These are phyloP conservation scores for Fusarium siculi DNA, from an alignment of 2,329 filamentous ascomycete genomes.

Conservation along the genomic window DNA sequence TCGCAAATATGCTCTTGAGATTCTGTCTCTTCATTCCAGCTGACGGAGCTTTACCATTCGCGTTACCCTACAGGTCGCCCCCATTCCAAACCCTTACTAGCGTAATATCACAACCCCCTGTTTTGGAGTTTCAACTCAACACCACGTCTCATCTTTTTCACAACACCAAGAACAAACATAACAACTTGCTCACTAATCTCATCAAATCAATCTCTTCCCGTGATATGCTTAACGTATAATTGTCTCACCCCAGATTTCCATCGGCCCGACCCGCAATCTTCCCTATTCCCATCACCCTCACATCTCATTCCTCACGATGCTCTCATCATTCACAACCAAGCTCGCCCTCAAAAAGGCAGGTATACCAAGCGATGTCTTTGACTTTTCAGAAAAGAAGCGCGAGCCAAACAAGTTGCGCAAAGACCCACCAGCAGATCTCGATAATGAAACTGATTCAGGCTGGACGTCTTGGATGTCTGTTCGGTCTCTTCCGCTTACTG, in stretches of 20 bases:
- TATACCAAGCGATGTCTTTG: constrained; percentile 61
- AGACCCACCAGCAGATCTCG: constrained; percentile 43
- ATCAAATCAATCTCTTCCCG: background rate
- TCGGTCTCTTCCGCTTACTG: constrained; percentile 61
- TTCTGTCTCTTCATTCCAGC: background rate
- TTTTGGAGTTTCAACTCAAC: constrained; percentile 34
- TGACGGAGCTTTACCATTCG: constrained; percentile 1
- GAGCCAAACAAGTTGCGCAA: constrained; percentile 50
- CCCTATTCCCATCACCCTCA: background rate
- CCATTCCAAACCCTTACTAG: constrained; percentile 36
- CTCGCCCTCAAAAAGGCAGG: constrained; percentile 68
- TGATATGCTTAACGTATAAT: background rate
- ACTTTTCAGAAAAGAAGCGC: constrained; percentile 46
- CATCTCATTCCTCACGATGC: constrained; percentile 53
- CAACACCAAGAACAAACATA: background rate
- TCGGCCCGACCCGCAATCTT: background rate
- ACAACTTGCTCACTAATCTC: background rate
- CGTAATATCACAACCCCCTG: constrained; percentile 4
- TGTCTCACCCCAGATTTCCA: background rate
- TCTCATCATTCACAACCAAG: constrained; percentile 66
- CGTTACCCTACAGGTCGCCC: constrained; percentile 12
- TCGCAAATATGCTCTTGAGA: fast-evolving
- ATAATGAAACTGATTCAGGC: constrained; percentile 44
- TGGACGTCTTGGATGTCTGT: constrained; percentile 62
- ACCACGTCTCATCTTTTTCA: constrained; percentile 35